Evolutionary conservation across 1,284 basidiomycete genomes (phyloP).

Genomic region (Ustilago trichophora): DNA sequence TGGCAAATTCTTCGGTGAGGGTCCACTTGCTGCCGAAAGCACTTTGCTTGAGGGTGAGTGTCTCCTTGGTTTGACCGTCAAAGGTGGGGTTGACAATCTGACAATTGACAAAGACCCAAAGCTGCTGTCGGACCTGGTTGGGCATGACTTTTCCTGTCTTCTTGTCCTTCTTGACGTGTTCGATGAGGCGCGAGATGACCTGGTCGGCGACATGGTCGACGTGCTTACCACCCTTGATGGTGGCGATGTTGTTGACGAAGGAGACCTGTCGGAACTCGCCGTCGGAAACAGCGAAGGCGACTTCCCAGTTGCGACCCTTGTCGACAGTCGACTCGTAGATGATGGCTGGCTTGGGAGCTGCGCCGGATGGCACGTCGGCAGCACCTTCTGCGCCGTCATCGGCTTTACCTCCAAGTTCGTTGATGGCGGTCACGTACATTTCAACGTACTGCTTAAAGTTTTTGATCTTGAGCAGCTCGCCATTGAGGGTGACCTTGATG

Average conservation of each 20-base stretch:
- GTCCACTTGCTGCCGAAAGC: slow-evolving; percentile 92
- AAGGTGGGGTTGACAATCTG: slow-evolving; percentile 98
- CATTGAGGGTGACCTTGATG: slow-evolving; percentile 92
- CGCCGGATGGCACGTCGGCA: slow-evolving; percentile 72
- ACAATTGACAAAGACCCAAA: slow-evolving; percentile 98
- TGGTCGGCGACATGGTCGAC: slow-evolving; percentile 88
- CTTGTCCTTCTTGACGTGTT: slow-evolving; percentile 92
- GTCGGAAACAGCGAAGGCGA: slow-evolving; percentile 92
- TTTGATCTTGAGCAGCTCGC: slow-evolving; percentile 90
- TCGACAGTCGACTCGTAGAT: slow-evolving; percentile 82
- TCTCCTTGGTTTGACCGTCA: slow-evolving; percentile 99
- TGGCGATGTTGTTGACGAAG: slow-evolving; percentile 97
- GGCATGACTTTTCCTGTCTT: slow-evolving; percentile 85
- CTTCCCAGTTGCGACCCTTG: slow-evolving; percentile 80
- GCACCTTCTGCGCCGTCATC: slow-evolving; percentile 22
- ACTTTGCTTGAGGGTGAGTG: slow-evolving; percentile 83
- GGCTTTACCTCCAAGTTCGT: slow-evolving; percentile 64
- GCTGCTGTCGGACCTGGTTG: slow-evolving; percentile 93
- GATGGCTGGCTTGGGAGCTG: slow-evolving; percentile 78
- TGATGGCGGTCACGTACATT: slow-evolving; percentile 74
- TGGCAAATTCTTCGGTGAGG: slow-evolving; percentile 91
- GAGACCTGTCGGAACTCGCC: slow-evolving; percentile 84
- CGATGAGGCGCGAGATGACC: slow-evolving; percentile 78
- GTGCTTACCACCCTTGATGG: slow-evolving; percentile 95
- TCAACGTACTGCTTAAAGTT: slow-evolving; percentile 98